Conservation (phyloP, 345 rosid species). For the Dipteronia dyeriana region DNA sequence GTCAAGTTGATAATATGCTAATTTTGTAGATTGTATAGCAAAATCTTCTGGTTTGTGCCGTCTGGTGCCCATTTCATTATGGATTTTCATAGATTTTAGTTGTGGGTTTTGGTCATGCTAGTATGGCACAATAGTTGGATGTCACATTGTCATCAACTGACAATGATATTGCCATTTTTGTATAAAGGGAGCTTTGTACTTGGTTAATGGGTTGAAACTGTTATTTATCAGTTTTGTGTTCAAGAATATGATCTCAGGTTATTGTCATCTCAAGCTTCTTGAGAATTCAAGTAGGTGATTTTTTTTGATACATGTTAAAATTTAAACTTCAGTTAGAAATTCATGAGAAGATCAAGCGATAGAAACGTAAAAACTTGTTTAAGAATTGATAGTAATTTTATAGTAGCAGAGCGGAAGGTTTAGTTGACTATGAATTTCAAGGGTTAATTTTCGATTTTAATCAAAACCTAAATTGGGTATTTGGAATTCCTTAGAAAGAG, state of each 20-base stretch:
- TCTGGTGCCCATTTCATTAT: neutral
- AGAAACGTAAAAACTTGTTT: too few species aligned
- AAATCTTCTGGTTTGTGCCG: neutral
- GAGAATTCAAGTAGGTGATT: neutral
- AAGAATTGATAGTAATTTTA: too few species aligned
- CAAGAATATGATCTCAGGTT: neutral
- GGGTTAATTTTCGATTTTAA: too few species aligned
- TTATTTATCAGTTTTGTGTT: neutral
- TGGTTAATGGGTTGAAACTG: neutral
- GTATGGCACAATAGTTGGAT: neutral
- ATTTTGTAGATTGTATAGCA: neutral
- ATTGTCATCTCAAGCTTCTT: neutral
- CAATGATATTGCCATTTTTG: neutral
- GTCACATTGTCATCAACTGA: slow-evolving; percentile 4
- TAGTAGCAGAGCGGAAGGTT: too few species aligned
- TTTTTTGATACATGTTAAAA: too few species aligned
- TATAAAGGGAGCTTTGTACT: neutral
- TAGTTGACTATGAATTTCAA: too few species aligned
- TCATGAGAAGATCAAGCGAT: too few species aligned
- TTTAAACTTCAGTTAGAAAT: too few species aligned
- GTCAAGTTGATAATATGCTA: neutral
- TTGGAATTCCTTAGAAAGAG: too few species aligned
- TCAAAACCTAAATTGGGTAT: too few species aligned
- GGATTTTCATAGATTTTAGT: neutral
- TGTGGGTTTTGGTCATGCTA: neutral